Base-by-base conservation (phyloP, 2,329 filamentous ascomycete genomes). In the Fonsecaea multimorphosa region DNA sequence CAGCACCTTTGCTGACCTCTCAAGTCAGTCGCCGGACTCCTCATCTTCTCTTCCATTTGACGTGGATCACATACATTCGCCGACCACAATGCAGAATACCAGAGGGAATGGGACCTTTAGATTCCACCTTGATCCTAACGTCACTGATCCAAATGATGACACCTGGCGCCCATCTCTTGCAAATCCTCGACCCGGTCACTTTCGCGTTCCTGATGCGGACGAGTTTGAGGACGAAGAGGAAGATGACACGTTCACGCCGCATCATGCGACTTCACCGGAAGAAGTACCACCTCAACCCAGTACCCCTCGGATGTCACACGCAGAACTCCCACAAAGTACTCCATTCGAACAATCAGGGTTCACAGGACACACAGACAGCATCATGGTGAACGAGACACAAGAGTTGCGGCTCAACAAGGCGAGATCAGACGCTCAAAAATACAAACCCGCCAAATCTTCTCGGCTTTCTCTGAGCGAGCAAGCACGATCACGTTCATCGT, bases 261-360 rank as follows among this genome's bases (percentile, higher is more conserved):
- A 98, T 98, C 53, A 98, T 82, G 84, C 98, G 97, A 29, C 94
- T 93, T 74, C 98, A 98, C 94, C 98, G 97, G 85, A 98, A 97
- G 84, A 98, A 98, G 71, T 98, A 93, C 80, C 95, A 92, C 82
- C 89, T 93, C 80, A 96, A 96, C 95, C 95, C 19, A 67, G 66
- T 46, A 68, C 68, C 51, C 68, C 68, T 14, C 38, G 66, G 46
- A 70, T 70, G 66, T 63, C 68, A 22, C 68, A 70, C 59, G 68
- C 68, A n/a, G 67, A 69, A 58, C 57, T 69, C n/a, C 67, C 67
- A 11, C 62, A 59, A 53, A n/a, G 56, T 16, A 40, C 63, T 5
- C 36, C 51, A 49, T 11, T 40, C 32, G 38, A 51, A 38, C 44
- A 34, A 19, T 66, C 67, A 11, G 34, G 61, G 4, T 64, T 64